Evolutionary conservation across 768 basidiomycete genomes (phyloP), one percentile per base, ranked within the genome.

Genomic region (Phylloporus arenicola): DNA sequence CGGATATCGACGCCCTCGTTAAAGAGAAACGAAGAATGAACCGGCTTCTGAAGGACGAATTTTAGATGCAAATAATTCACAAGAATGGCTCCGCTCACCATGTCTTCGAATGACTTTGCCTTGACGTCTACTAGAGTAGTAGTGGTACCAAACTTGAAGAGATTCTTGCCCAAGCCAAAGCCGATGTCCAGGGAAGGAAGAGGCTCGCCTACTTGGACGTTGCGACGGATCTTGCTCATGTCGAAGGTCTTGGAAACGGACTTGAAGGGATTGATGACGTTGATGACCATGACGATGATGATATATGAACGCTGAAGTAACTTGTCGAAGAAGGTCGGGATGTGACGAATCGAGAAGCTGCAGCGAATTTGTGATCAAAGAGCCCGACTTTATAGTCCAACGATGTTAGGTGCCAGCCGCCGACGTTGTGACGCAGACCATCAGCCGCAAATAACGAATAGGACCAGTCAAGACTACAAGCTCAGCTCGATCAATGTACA

Each of bases 211-310:
- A 17, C 24, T 37, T 30, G 17, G 30, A 29, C 25, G 24, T 24
- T 37, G 33, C 31, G 46, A 27, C 30, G 16, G 22, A 31, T 33
- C 47, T 45, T 50, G 47, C 25, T 50, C 52, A 40, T 47, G 25
- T 34, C 25, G 30, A 50, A 31, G 47, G 39, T 34, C 43, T 40
- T 53, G 42, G 14, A n/a, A 20, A 37, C 11, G 39, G 38, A 40
- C 50, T 50, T 62, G 57, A 61, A 56, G 33, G 38, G 46, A 19
- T 54, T 57, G 35, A 19, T 16, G 12, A 53, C 11, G 24, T 44
- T 48, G 55, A 50, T 40, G 19, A 44, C 34, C 60, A 61, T 63
- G 38, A 37, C 8, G 51, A 34, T 35, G 51, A 34, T 31, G 35
- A 48, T 10, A 41, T 51, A 37, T 40, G 39, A 29, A 16, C 17